Evolutionary conservation across 768 basidiomycete genomes (phyloP), one percentile per base, ranked within the genome.

Genomic region (Amanita pallidorosea): DNA sequence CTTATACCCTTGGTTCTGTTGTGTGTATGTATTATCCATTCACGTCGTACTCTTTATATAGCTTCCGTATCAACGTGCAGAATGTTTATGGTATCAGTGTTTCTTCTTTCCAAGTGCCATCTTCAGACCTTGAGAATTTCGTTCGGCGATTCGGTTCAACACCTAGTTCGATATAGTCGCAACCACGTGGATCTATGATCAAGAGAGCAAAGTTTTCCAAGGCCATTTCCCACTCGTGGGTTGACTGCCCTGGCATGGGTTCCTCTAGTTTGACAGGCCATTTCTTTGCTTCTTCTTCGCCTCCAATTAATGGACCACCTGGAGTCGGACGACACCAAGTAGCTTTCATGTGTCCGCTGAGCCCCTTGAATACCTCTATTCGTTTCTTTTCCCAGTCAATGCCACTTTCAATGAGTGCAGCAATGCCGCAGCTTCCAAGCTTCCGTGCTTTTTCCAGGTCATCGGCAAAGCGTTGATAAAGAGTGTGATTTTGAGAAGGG

Each of bases 341-440:
- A 20, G 88, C 88, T 55, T 76, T 79, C 79, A 89, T 77, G 43
- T 70, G 64, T 2, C 69, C 72, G 40, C 74, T 74, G 72, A 91
- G 73, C 43, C 54, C 63, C 52, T 75, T 71, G 61, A 87, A 93
- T 29, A 75, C 61, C 43, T 74, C 72, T n/a, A 66, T 49, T 15
- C 89, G 73, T 64, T 81, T 74, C 17, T 62, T 64, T 57, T 86
- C 85, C 88, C 85, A 88, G 56, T 83, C 74, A 56, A 76, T 76
- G 11, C 62, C 63, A 25, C 71, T 69, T n/a, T 56, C 54, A 11
- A 59, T 61, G 38, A 79, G 61, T 38, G 65, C 64, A 0, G 65
- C 65, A 5, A 72, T 52, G 1, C 58, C 60, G 38, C 47, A 53
- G n/a, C 41, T 42, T 27, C 55, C 55, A 7, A 53, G 54, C 20